Evolutionary conservation across 768 basidiomycete genomes (phyloP).

Genomic region (Rhodotorula babjevae): DNA sequence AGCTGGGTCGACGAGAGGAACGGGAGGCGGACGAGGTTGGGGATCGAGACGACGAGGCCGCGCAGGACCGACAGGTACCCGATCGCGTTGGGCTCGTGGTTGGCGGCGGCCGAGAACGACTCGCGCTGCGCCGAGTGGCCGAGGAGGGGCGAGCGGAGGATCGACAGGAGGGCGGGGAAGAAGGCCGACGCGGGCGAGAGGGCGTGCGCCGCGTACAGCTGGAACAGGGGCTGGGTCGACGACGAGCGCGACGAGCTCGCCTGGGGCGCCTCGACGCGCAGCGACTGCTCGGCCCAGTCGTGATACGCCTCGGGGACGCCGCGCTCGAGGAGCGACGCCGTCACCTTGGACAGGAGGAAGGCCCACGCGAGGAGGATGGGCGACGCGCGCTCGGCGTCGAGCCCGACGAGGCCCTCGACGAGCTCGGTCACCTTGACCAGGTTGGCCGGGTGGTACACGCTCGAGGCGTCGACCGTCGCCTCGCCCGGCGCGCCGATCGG

Average conservation of each 20-base stretch:
- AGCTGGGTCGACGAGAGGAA: constrained; percentile 54
- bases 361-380: constrained; percentile 79
- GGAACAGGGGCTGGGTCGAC: constrained; percentile 3
- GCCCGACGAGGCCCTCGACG: constrained; percentile 64
- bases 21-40: constrained; percentile 36
- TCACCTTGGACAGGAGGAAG: constrained; percentile 67
- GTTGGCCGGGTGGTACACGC: constrained; percentile 50
- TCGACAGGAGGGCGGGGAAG: constrained; percentile 22
- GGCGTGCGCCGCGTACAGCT: constrained; percentile 30
- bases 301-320: constrained; percentile 42
- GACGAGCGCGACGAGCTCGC: constrained; percentile 12
- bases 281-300: constrained; percentile 31
- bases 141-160: constrained; percentile 28
- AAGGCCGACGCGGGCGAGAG: constrained; percentile 28
- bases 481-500: constrained; percentile 35
- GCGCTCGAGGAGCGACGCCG: constrained; percentile 30
- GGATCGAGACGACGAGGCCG: constrained; percentile 35
- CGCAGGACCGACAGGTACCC: constrained; percentile 43
- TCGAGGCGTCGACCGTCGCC: constrained; percentile 14
- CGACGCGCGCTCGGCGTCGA: constrained; percentile 60
- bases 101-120: constrained; percentile 6
- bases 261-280: constrained; percentile 28
- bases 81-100: constrained; percentile 38
- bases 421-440: constrained; percentile 53
- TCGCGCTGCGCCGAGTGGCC: constrained; percentile 7